Conservation (phyloP, 352 stramenopile species). For the Globisporangium takayamanum region DNA sequence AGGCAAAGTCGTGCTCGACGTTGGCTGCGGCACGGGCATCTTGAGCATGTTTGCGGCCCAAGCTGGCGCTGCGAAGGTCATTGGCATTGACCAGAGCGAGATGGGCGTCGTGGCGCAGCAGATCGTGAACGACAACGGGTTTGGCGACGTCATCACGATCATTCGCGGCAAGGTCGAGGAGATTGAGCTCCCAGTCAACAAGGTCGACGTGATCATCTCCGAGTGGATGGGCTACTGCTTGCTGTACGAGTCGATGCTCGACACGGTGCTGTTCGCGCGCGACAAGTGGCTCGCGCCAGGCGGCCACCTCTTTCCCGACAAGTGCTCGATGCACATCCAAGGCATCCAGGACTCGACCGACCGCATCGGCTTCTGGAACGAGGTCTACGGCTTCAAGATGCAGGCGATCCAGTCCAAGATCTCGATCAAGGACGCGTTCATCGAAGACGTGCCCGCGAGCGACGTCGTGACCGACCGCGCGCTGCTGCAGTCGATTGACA, state of each 20-base stretch:
- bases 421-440: slow-evolving; percentile 93
- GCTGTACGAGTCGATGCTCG: slow-evolving; percentile 97
- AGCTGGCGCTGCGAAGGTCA: slow-evolving; percentile 87
- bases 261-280: slow-evolving; percentile 93
- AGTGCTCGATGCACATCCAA: slow-evolving; percentile 94
- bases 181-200: slow-evolving; percentile 88
- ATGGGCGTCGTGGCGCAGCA: slow-evolving; percentile 92
- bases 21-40: slow-evolving; percentile 97
- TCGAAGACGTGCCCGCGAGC: slow-evolving; percentile 91
- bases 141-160: slow-evolving; percentile 89
- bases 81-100: slow-evolving; percentile 93
- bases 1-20: slow-evolving; percentile 96
- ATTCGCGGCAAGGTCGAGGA: slow-evolving; percentile 94
- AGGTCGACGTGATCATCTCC: slow-evolving; percentile 96
- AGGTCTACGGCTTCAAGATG: slow-evolving; percentile 99
- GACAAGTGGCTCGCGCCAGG: slow-evolving; percentile 94
- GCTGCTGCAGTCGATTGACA: slow-evolving; percentile 85
- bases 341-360: slow-evolving; percentile 60
- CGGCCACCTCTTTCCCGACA: slow-evolving; percentile 96
- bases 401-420: slow-evolving; percentile 92
- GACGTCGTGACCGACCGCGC: slow-evolving; percentile 87
- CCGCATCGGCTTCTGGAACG: slow-evolving; percentile 91
- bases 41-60: slow-evolving; percentile 96
- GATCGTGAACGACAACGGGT: slow-evolving; percentile 94
- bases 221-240: slow-evolving; percentile 99